Percentiles rank a stretch among this genome's conserved stretches.
Evolutionary conservation across 768 basidiomycete species (phyloP).

Genomic region (Tricholoma hemisulphureum): DNA sequence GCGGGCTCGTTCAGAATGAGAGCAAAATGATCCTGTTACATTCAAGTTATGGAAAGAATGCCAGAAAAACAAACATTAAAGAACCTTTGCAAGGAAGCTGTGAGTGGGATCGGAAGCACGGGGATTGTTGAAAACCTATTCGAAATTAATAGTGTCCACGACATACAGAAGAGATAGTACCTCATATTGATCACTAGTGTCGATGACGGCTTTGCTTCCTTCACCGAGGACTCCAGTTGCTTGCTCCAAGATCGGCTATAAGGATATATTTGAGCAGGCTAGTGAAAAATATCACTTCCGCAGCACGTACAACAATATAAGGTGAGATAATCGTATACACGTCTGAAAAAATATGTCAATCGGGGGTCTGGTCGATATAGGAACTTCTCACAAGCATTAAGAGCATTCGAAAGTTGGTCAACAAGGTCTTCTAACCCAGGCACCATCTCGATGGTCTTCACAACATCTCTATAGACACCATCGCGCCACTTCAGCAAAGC

Average conservation of each 20-base stretch:
- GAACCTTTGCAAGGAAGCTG: conserved; percentile 66
- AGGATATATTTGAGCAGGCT: conserved; percentile 7
- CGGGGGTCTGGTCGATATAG: neutral
- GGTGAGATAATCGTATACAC: conserved; percentile 69
- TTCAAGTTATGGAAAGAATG: neutral
- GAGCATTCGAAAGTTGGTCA: conserved; percentile 59
- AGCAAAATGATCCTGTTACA: conserved; percentile 61
- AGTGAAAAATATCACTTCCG: neutral
- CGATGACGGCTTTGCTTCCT: conserved; percentile 67
- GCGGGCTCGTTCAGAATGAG: conserved; percentile 75
- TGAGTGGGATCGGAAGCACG: conserved; percentile 67
- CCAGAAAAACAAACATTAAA: neutral
- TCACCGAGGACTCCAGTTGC: conserved; percentile 56
- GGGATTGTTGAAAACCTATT: conserved; percentile 64
- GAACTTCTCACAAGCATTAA: conserved; percentile 58
- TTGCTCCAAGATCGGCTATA: conserved; percentile 59
- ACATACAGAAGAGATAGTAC: conserved; percentile 24
- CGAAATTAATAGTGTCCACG: neutral
- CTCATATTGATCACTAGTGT: conserved; percentile 67
- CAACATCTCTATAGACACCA: conserved; percentile 49
- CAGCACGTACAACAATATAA: conserved; percentile 49
- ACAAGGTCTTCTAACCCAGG: conserved; percentile 58
- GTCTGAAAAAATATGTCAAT: conserved; percentile 32
- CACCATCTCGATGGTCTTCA: conserved; percentile 60
- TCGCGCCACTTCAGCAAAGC: conserved; percentile 65